Percentiles rank a stretch among this genome's conserved stretches.
Conservation (phyloP, 768 basidiomycete species). For the Naganishia antarctica region DNA sequence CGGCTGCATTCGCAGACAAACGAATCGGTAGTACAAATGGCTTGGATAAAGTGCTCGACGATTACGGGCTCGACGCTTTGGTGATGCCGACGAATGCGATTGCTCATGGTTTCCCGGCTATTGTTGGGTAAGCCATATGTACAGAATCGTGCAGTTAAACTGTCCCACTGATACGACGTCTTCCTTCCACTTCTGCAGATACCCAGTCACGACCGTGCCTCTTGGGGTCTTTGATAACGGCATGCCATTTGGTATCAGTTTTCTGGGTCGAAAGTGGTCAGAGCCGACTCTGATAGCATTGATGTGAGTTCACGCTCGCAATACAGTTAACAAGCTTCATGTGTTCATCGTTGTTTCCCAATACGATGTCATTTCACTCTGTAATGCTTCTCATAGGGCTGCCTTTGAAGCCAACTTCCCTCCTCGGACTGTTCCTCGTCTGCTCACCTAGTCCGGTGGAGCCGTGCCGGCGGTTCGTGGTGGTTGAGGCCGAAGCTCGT, state of each 20-base stretch:
- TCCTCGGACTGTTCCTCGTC: background rate
- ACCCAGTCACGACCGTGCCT: constrained; percentile 10
- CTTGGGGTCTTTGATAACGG: constrained; percentile 7
- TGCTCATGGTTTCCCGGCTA: background rate
- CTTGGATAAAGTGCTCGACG: constrained; percentile 3
- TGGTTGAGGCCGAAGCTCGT: background rate
- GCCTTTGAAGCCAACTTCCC: constrained; percentile 15
- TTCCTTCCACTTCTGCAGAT: background rate
- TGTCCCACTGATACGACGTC: background rate
- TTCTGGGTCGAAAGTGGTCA: constrained; percentile 15
- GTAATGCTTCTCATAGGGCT: background rate
- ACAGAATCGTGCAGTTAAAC: background rate
- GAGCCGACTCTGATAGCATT: background rate
- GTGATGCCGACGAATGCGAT: background rate
- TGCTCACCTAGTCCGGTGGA: background rate
- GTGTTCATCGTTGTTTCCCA: too few species aligned
- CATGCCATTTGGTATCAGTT: constrained; percentile 4
- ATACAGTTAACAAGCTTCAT: too few species aligned
- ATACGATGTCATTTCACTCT: too few species aligned
- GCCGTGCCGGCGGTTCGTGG: background rate
- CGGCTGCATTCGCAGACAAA: background rate
- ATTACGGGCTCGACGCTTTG: constrained; percentile 4
- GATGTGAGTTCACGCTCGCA: background rate
- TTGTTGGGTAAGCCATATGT: background rate
- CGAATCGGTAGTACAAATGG: constrained; percentile 1